Conservation (phyloP, 352 stramenopile genomes). For the Globisporangium yorkense region DNA sequence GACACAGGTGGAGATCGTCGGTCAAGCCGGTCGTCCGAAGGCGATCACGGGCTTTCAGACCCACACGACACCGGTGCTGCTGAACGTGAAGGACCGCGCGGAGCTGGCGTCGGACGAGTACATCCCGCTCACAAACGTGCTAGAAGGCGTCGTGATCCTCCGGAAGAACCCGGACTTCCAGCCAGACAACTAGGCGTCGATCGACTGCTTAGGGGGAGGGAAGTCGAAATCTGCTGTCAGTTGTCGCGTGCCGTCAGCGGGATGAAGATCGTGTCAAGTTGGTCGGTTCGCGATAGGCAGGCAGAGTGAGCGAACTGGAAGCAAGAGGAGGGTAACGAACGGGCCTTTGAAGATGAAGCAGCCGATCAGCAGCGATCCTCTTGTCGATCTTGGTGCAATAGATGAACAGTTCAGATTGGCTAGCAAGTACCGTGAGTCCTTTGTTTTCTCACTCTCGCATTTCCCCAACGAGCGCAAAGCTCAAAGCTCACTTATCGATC, state of each 20-base stretch:
- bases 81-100: constrained; percentile 96
- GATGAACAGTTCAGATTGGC: no score
- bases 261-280: background rate
- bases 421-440: no score
- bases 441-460: no score
- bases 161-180: constrained; percentile 95
- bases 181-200: constrained; percentile 54
- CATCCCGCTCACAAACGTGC: constrained; percentile 91
- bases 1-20: constrained; percentile 95
- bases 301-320: background rate
- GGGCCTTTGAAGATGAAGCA: no score
- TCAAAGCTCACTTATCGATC: no score
- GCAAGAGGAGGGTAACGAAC: background rate
- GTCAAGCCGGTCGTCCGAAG: constrained; percentile 98
- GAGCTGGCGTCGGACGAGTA: constrained; percentile 98
- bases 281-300: background rate
- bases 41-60: constrained; percentile 99
- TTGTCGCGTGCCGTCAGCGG: no score
- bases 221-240: background rate
- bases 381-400: no score
- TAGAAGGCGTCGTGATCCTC: constrained; percentile 99
- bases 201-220: background rate
- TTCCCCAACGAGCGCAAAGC: no score
- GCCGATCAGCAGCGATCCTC: no score
- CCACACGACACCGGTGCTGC: constrained; percentile 98